These are phyloP conservation scores for Lactarius pseudohatsudake DNA, from an alignment of 768 basidiomycete species.

Conservation along the genomic window DNA sequence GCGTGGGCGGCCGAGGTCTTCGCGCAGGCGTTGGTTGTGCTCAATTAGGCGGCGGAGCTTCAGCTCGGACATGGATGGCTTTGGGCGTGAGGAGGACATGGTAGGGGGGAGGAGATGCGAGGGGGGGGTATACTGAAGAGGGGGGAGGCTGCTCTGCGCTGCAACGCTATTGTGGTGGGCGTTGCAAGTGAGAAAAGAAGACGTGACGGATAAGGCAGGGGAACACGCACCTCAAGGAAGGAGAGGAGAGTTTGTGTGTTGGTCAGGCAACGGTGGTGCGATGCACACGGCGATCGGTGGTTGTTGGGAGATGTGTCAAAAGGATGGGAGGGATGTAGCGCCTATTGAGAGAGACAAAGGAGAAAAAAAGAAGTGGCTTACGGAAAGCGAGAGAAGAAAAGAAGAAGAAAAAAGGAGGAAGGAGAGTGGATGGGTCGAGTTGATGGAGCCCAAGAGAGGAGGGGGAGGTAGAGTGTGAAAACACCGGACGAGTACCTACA, in stretches of 20 bases:
- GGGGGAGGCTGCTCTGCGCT: neutral
- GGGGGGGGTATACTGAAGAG: neutral
- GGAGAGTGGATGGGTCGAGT: conserved; percentile 3
- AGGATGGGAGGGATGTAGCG: conserved; percentile 6
- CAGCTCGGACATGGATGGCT: conserved; percentile 77
- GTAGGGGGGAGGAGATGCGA: neutral
- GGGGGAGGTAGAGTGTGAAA: conserved; percentile 3
- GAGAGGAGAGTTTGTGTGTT: neutral
- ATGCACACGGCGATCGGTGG: conserved; percentile 8
- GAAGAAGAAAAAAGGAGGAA: neutral
- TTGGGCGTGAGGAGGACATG: conserved; percentile 63
- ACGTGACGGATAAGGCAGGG: neutral
- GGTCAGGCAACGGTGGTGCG: conserved; percentile 10
- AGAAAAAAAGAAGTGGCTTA: neutral
- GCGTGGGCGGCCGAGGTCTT: conserved; percentile 70
- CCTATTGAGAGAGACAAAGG: neutral
- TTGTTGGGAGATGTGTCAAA: conserved; percentile 11
- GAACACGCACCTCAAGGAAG: conserved; percentile 6
- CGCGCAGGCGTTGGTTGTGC: conserved; percentile 69
- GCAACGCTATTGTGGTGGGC: neutral
- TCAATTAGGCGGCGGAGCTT: conserved; percentile 76
- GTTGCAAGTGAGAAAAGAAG: neutral
- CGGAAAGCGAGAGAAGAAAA: neutral
- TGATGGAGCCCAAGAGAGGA: neutral
- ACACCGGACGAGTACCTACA: conserved; percentile 1